phyloP scores from a whole-genome alignment of 169 alveolate genomes.

The Plasmodium berghei region DNA sequence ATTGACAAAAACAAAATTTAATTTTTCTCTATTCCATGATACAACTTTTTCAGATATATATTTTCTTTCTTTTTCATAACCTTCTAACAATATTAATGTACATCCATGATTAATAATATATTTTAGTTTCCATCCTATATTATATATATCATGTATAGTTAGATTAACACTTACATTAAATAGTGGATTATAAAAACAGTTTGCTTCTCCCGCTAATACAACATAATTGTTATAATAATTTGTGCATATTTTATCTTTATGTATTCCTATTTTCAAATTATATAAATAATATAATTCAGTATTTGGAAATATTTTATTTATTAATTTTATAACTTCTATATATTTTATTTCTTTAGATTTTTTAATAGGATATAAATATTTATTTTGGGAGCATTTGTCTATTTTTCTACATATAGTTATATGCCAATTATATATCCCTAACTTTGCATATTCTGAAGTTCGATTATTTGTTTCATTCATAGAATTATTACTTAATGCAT shows the following conservation, averaged over 20 bases:
- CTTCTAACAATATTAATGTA: conserved; percentile 8
- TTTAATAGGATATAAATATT: neutral
- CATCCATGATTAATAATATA: conserved; percentile 8
- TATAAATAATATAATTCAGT: conserved; percentile 25
- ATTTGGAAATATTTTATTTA: conserved; percentile 27
- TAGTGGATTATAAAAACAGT: conserved; percentile 52
- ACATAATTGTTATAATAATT: conserved; percentile 13
- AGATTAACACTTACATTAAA: conserved; percentile 35
- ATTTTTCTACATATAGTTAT: conserved; percentile 35
- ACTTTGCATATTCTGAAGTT: neutral
- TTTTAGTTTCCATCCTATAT: conserved; percentile 43
- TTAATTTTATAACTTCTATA: conserved; percentile 22
- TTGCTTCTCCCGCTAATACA: conserved; percentile 48
- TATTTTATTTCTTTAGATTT: conserved; percentile 5
- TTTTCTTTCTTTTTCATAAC: conserved; percentile 46
- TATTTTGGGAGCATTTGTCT: neutral
- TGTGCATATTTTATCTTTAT: conserved; percentile 27
- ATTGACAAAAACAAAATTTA: conserved; percentile 13
- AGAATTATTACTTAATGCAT: conserved; percentile 48
- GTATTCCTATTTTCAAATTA: conserved; percentile 33
- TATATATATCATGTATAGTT: conserved; percentile 38
- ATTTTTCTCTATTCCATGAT: conserved; percentile 41
- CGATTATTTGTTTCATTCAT: neutral
- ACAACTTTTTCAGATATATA: conserved; percentile 23
- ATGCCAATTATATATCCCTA: conserved; percentile 45